Percentiles rank a stretch among this genome's conserved stretches.
Evolutionary conservation across 2,329 filamentous ascomycete genomes (phyloP).

Genomic region (Xylariomycetidae sp.): DNA sequence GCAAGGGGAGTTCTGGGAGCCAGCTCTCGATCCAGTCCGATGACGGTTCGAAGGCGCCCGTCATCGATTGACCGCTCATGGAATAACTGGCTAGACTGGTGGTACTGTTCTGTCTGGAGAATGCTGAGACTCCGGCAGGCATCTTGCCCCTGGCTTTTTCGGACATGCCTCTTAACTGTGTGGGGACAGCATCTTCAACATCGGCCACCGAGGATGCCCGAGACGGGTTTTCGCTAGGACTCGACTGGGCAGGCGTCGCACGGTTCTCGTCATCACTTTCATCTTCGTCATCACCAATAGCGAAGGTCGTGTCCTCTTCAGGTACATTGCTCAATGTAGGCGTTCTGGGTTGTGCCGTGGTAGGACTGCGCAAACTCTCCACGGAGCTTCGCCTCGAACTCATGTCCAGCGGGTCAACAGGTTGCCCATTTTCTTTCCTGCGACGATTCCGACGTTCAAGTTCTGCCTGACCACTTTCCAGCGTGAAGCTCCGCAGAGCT

Average conservation of each 20-base stretch:
- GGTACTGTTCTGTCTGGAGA: constrained; percentile 86
- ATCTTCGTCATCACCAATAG: constrained; percentile 80
- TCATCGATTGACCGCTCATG: constrained; percentile 49
- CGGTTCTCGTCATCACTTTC: constrained; percentile 45
- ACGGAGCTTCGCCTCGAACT: constrained; percentile 56
- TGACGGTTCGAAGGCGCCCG: constrained; percentile 70
- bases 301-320: constrained; percentile 76
- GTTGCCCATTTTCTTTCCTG: constrained; percentile 57
- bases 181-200: constrained; percentile 73
- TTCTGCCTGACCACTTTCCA: constrained; percentile 89
- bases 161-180: constrained; percentile 86
- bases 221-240: constrained; percentile 58
- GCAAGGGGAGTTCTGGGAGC: constrained; percentile 86
- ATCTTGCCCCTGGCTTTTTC: constrained; percentile 96
- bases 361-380: constrained; percentile 64
- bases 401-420: constrained; percentile 45
- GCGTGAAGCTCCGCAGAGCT: constrained; percentile 77
- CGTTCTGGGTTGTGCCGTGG: constrained; percentile 45
- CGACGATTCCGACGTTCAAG: constrained; percentile 74
- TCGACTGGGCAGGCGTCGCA: constrained; percentile 58
- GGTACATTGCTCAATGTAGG: constrained; percentile 63
- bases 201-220: constrained; percentile 64
- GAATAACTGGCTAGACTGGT: constrained; percentile 70
- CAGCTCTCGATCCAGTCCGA: constrained; percentile 86
- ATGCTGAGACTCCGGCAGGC: constrained; percentile 75